Conservation (phyloP, 768 basidiomycete species). For the Leccinum pellstonianum region DNA sequence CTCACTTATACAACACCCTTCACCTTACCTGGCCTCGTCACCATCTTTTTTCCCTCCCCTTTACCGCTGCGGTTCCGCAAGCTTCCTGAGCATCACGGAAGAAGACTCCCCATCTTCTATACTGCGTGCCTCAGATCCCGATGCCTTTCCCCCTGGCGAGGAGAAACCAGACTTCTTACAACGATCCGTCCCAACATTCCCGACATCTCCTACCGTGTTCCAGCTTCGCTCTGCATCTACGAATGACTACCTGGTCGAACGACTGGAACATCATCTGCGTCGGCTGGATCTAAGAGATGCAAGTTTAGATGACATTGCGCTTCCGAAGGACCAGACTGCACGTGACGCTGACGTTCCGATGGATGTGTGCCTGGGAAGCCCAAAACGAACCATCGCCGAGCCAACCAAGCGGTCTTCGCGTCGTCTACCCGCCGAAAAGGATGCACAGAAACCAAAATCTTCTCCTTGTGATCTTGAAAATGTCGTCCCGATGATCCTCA, state of each 20-base stretch:
- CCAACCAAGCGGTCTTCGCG: not conserved
- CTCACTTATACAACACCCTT: slow-evolving; percentile 2
- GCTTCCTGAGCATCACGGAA: slow-evolving; percentile 10
- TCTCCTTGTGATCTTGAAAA: not conserved
- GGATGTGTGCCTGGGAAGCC: slow-evolving; percentile 3
- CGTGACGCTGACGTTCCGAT: slow-evolving; percentile 4
- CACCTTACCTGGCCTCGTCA: not conserved
- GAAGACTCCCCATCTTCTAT: slow-evolving; percentile 15
- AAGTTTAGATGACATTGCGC: slow-evolving; percentile 1
- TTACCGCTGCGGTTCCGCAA: slow-evolving; percentile 6
- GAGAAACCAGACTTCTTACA: not conserved
- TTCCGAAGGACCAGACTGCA: not conserved
- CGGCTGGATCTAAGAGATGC: slow-evolving; percentile 18
- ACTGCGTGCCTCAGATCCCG: slow-evolving; percentile 10
- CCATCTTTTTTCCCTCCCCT: not conserved
- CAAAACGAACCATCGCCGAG: not conserved
- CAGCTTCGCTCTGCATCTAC: slow-evolving; percentile 20
- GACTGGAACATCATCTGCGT: slow-evolving; percentile 19
- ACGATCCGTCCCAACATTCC: slow-evolving; percentile 1
- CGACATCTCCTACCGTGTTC: slow-evolving; percentile 21
- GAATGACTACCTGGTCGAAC: slow-evolving; percentile 21
- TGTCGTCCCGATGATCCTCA: slow-evolving; percentile 21
- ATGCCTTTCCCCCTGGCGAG: not conserved
- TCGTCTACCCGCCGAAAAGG: not conserved
- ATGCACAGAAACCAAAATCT: not conserved